Percentiles rank a stretch among this genome's conserved stretches.
These are phyloP conservation scores for Tremellales sp. DNA, from an alignment of 1,284 basidiomycete species.

Conservation along the genomic window DNA sequence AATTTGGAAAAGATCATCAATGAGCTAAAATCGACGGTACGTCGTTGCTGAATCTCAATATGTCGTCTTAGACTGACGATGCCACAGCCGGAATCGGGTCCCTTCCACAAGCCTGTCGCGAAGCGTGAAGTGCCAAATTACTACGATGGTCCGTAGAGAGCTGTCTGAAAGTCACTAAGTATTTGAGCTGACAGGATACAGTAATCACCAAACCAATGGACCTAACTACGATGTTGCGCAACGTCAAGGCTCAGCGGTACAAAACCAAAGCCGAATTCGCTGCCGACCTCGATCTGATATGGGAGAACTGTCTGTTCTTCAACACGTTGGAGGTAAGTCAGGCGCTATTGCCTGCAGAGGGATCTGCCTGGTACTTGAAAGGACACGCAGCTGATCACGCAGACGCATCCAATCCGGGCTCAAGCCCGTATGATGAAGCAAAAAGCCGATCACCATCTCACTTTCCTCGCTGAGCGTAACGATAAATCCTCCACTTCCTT, in stretches of 20 bases:
- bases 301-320: constrained; percentile 91
- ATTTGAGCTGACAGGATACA: constrained; percentile 47
- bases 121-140: constrained; percentile 86
- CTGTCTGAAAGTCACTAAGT: no score
- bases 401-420: constrained; percentile 73
- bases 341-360: no score
- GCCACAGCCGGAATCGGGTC: constrained; percentile 71
- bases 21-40: constrained; percentile 75
- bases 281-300: constrained; percentile 90
- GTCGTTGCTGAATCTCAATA: constrained; percentile 28
- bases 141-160: constrained; percentile 64
- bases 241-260: constrained; percentile 85
- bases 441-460: constrained; percentile 77
- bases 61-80: constrained; percentile 1
- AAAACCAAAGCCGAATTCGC: constrained; percentile 91
- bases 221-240: constrained; percentile 83
- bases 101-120: constrained; percentile 83
- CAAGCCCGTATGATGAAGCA: constrained; percentile 67
- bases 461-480: constrained; percentile 81
- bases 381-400: constrained; percentile 14
- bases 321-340: constrained; percentile 77
- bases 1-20: constrained; percentile 77
- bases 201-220: constrained; percentile 93
- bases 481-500: constrained; percentile 53
- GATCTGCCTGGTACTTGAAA: no score